Conservation (phyloP, 2,329 filamentous ascomycete genomes). For the Sporothrix pallida region DNA sequence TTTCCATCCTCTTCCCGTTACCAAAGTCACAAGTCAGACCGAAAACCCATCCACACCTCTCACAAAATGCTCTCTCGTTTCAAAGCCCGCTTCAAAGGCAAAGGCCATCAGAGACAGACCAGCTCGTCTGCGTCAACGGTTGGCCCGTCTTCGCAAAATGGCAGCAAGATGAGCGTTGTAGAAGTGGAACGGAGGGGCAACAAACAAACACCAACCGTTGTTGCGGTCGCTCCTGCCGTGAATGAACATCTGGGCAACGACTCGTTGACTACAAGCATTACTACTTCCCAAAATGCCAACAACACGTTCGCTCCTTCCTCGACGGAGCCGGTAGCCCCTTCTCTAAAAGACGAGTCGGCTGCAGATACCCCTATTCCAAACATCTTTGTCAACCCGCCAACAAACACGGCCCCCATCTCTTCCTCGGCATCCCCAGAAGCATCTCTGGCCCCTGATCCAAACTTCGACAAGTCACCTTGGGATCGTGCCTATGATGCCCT, state of each 20-base stretch:
- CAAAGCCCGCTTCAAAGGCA: background rate
- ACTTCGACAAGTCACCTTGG: constrained; percentile 1
- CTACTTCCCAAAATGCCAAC: background rate
- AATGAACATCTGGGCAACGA: too few species aligned
- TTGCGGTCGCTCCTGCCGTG: too few species aligned
- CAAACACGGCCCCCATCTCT: background rate
- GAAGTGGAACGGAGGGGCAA: too few species aligned
- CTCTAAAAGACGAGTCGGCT: background rate
- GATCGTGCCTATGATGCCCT: constrained; percentile 6
- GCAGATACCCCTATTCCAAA: background rate
- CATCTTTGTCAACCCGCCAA: background rate
- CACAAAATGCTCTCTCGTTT: background rate
- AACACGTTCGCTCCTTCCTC: background rate
- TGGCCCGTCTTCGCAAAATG: background rate
- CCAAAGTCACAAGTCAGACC: too few species aligned
- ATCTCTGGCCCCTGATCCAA: too few species aligned
- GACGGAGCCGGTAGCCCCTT: background rate
- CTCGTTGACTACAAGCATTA: too few species aligned
- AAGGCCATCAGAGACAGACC: background rate
- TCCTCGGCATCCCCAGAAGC: background rate
- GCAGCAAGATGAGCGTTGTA: too few species aligned
- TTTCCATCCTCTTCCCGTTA: background rate
- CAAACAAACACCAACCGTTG: too few species aligned
- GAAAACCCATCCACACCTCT: too few species aligned
- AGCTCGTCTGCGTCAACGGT: background rate